These are phyloP conservation scores for Zangia roseola DNA, from an alignment of 768 basidiomycete species.

Conservation along the genomic window DNA sequence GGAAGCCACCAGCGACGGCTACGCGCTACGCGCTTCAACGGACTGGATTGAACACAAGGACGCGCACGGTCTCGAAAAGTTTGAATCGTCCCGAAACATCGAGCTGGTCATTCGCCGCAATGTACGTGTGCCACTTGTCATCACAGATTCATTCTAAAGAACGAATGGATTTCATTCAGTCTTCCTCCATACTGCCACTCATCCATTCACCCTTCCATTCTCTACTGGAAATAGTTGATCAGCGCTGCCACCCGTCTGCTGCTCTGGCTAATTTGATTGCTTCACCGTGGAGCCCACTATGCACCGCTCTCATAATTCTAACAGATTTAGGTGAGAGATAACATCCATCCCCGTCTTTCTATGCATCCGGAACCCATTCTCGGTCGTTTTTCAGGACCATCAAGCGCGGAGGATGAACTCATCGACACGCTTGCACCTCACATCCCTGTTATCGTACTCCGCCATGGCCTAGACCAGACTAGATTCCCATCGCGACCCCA, in stretches of 20 bases:
- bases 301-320: conserved; percentile 58
- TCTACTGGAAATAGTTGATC: conserved; percentile 53
- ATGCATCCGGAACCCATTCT: conserved; percentile 1
- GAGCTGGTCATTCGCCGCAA: conserved; percentile 56
- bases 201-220: conserved; percentile 58
- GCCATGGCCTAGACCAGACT: conserved; percentile 36
- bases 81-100: conserved; percentile 63
- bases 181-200: conserved; percentile 37
- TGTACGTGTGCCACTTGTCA: conserved; percentile 37
- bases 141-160: conserved; percentile 5
- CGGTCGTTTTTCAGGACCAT: conserved; percentile 23
- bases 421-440: conserved; percentile 50
- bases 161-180: conserved; percentile 25
- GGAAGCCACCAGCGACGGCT: conserved; percentile 48
- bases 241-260: conserved; percentile 49
- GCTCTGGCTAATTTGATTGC: conserved; percentile 53
- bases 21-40: conserved; percentile 58
- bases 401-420: conserved; percentile 40
- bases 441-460: conserved; percentile 58
- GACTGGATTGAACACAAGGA: conserved; percentile 71
- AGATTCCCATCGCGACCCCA: conserved; percentile 31
- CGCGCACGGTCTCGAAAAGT: conserved; percentile 62
- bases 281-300: conserved; percentile 56
- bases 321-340: conserved; percentile 45
- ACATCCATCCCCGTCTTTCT: conserved; percentile 1